Base-by-base conservation (phyloP, 2,329 filamentous ascomycete genomes). In the Epichloe gansuensis region DNA sequence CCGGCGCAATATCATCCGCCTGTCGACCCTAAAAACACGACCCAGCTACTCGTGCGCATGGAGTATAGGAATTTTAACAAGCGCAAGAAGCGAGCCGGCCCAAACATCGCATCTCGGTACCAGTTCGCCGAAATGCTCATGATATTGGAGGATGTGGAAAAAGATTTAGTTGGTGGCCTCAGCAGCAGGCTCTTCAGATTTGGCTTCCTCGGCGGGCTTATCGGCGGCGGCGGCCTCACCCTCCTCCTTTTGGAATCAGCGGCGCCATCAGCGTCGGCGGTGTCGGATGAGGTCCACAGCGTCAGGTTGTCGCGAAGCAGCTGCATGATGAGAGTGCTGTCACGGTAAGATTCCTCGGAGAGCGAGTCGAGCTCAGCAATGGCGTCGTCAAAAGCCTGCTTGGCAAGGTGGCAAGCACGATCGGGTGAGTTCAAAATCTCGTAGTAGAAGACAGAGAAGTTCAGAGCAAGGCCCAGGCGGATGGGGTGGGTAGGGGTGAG, bases 361-460 rank as follows among this genome's bases (percentile, higher is more conserved):
- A 97, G 81, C 50, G 90, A 95, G 79, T 97, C 91, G 64, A 97
- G 89, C 83, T 97, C 91, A 67, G 91, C 91, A 71, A 97, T 96
- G 67, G 91, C 91, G 72, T 96, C 91, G 71, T 97, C 91, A 68
- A 97, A 97, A 49, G 93, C 91, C 80, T 97, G 91, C 84, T 97
- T 97, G 74, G 91, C 91, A 62, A 97, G 84, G 72, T 97, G 91
- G 83, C 91, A 97, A 68, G 91, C 91, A 69, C 88, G 89, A 75
- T 96, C 91, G 67, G 91, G 91, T 38, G 91, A 94, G 85, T 96
- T 97, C 69, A 96, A 80, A 71, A 96, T 96, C 82, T 96, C 93
- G 75, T 96, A 95, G 83, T 95, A 95, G 81, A 96, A 96, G 67
- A 96, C 91, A 59, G 91, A 96, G 83, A 97, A 96, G 86, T 96